Base-by-base conservation (phyloP, 2,329 filamentous ascomycete genomes). In the Xylariales sp. region DNA sequence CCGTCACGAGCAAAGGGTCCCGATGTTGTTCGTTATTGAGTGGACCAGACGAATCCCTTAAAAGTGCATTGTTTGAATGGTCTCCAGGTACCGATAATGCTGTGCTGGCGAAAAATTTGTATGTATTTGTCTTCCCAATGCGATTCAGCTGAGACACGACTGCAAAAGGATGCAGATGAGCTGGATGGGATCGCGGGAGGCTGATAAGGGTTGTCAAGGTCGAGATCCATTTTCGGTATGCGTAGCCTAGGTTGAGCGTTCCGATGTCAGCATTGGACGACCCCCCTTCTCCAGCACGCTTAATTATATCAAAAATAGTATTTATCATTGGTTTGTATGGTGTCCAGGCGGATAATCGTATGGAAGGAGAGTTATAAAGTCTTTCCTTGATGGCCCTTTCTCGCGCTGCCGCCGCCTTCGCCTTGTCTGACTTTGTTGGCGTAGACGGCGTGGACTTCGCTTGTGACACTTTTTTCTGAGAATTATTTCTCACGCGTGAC, bases 91-190 rank as follows among this genome's bases (percentile, higher is more conserved):
- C n/a, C n/a, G n/a, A n/a, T n/a, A n/a, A n/a, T n/a, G n/a, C n/a
- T n/a, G n/a, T 40, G 28, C 17, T 31, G 6, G 54, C 48, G 27
- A 56, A 60, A 40, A 66, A 69, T 31, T 63, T 60, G 43, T 67
- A 69, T 8, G 62, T 61, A 37, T 60, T 61, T 19, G 62, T 65
- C 43, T 64, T 68, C 8, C 63, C 63, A 3, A 56, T 42, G 6
- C 65, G 62, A 7, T 55, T 55, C 5, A 65, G 49, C 30, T 61
- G 53, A 33, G 61, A 62, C 24, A 45, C 53, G 17, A 70, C 54
- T 38, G 63, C 57, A 20, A 69, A 61, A 15, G 63, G 59, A 20
- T 55, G 48, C 27, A 70, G 50, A 34, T 68, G 59, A 12, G 48
- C 32, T 14, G 67, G 66, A 40, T 71, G 66, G n/a, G 51, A 51